Conservation (phyloP, 176 grass and related monocot species). For the Carex parvula region DNA sequence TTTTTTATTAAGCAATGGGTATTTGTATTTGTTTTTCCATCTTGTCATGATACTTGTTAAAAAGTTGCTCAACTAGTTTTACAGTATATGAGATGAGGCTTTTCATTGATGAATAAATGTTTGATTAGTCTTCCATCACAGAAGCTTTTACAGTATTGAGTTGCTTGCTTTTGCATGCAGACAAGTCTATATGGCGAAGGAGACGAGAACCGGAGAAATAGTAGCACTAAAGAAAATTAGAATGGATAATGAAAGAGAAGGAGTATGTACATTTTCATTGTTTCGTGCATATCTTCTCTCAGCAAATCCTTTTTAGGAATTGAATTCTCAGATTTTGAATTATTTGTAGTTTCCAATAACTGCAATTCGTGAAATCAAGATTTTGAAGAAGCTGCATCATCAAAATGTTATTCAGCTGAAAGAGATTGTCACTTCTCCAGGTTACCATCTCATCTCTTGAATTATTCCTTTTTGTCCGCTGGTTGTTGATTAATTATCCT, state of each 20-base stretch:
- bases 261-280: constrained; percentile 11
- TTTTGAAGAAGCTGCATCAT: constrained; percentile 86
- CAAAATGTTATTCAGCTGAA: constrained; percentile 85
- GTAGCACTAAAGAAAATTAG: constrained; percentile 93
- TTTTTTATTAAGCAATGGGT: neutral
- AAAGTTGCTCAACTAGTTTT: neutral
- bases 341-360: constrained; percentile 72
- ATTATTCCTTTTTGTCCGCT: neutral
- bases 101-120: neutral
- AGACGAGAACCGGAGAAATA: constrained; percentile 65
- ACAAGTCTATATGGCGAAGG: constrained; percentile 89
- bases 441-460: constrained; percentile 18
- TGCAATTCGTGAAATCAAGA: constrained; percentile 89
- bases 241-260: constrained; percentile 96
- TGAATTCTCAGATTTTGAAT: constrained; percentile 8
- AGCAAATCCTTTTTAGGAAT: neutral
- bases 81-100: neutral
- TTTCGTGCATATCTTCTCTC: neutral
- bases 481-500: neutral
- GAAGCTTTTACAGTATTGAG: neutral
- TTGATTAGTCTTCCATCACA: neutral
- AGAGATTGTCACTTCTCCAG: constrained; percentile 88
- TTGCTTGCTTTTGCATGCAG: constrained; percentile 18
- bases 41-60: neutral
- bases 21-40: no score